These are phyloP conservation scores for Ceratocystis colombiana DNA, from an alignment of 2,329 filamentous ascomycete species.

Conservation along the genomic window DNA sequence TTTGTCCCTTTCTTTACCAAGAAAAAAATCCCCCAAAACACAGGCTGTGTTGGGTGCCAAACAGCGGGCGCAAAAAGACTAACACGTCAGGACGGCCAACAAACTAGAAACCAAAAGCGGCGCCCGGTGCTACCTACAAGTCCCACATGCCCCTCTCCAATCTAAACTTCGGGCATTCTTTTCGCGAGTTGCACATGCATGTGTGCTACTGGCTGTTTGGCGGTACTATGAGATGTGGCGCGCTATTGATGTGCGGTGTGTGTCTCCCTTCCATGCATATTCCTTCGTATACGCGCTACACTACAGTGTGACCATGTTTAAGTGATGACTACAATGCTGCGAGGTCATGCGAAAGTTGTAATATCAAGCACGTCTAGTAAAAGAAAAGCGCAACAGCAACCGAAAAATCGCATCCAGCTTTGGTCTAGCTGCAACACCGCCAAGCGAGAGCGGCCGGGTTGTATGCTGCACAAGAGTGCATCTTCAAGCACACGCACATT, in stretches of 20 bases:
- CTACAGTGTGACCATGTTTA: constrained; percentile 1
- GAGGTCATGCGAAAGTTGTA: neutral
- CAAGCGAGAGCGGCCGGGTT: neutral
- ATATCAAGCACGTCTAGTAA: neutral
- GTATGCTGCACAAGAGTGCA: too few species aligned
- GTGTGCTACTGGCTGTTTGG: too few species aligned
- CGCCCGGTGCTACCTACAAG: too few species aligned
- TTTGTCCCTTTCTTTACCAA: too few species aligned
- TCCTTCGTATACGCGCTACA: constrained; percentile 2
- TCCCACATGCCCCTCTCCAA: too few species aligned
- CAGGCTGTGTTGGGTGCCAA: too few species aligned
- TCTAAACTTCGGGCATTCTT: too few species aligned
- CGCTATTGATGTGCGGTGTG: neutral
- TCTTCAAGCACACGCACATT: neutral
- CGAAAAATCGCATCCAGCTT: neutral
- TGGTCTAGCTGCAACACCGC: neutral
- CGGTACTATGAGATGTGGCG: neutral
- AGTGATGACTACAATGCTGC: neutral
- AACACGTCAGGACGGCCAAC: too few species aligned
- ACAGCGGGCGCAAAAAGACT: too few species aligned
- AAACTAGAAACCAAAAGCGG: too few species aligned
- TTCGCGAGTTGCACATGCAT: too few species aligned
- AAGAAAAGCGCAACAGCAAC: neutral
- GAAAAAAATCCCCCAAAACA: too few species aligned
- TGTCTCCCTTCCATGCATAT: constrained; percentile 7